Evolutionary conservation across 129 eudicot genomes (phyloP).

Genomic region (Mikania micrantha): DNA sequence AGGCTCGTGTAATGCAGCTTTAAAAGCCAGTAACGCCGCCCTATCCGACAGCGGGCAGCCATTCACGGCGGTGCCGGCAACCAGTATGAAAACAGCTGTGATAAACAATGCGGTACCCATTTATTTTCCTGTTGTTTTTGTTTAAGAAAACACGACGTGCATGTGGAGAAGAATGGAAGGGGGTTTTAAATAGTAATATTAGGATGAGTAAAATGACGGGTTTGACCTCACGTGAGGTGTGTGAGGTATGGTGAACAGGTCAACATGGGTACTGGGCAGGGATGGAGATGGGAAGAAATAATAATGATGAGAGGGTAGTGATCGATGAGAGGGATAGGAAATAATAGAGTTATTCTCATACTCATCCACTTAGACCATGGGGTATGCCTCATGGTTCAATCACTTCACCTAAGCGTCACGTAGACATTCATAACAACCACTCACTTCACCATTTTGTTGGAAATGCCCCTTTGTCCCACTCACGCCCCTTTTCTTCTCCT

Average conservation of each 20-base stretch:
- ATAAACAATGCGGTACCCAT: slow-evolving; percentile 26
- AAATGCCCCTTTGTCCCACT: no score
- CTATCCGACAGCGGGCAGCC: slow-evolving; percentile 68
- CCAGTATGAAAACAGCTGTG: slow-evolving; percentile 17
- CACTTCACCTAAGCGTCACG: no score
- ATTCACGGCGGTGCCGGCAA: slow-evolving; percentile 22
- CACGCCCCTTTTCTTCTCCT: no score
- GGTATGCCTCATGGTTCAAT: no score
- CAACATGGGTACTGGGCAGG: slow-evolving; percentile 49
- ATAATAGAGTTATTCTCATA: no score
- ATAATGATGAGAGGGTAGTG: slow-evolving; percentile 19
- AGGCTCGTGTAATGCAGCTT: slow-evolving; percentile 63
- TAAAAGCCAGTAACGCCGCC: slow-evolving; percentile 64
- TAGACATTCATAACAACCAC: no score
- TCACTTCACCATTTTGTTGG: no score
- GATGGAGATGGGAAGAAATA: slow-evolving; percentile 21
- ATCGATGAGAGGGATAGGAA: neutral
- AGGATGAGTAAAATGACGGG: slow-evolving; percentile 21
- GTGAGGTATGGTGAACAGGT: slow-evolving; percentile 36
- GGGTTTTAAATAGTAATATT: slow-evolving; percentile 4
- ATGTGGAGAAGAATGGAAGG: neutral
- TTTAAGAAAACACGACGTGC: neutral
- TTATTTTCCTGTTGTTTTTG: neutral
- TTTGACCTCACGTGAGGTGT: slow-evolving; percentile 52
- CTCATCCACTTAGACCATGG: no score